phyloP scores from a whole-genome alignment of 805 yeast genomes.

The Teunomyces kruisii region DNA sequence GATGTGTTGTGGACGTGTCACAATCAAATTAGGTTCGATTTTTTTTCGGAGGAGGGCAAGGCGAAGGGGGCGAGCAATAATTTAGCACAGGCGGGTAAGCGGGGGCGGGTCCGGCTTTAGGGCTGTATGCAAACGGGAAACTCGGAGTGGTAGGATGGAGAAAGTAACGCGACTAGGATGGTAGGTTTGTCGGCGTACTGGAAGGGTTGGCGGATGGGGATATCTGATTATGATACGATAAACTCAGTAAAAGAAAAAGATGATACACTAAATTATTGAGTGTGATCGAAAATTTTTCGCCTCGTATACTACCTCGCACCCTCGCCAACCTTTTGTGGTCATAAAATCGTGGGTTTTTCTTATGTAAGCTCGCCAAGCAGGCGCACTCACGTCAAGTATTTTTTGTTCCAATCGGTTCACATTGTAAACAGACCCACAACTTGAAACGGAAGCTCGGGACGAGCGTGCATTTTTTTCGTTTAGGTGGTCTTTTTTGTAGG shows the following conservation, averaged over 20 bases:
- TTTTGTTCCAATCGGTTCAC: constrained; percentile 1
- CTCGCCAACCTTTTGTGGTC: not conserved
- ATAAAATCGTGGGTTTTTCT: not conserved
- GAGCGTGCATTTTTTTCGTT: not conserved
- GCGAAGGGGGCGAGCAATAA: constrained; percentile 5
- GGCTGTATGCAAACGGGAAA: not conserved
- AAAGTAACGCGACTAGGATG: not conserved
- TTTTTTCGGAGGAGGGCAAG: constrained; percentile 3
- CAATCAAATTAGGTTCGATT: not conserved
- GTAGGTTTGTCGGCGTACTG: not conserved
- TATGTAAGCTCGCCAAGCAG: not conserved
- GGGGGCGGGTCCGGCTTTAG: constrained; percentile 2
- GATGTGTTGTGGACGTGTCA: constrained; percentile 5
- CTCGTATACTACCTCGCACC: not conserved
- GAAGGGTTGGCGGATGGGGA: not conserved
- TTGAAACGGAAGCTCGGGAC: not conserved
- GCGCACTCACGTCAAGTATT: not conserved
- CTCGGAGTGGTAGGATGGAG: not conserved
- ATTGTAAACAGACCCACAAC: not conserved
- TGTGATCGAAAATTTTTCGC: constrained; percentile 1
- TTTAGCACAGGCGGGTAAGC: constrained; percentile 5
- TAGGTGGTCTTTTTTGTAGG: too few species aligned
- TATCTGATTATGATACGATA: constrained; percentile 1
- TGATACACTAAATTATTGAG: not conserved
- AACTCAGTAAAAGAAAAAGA: not conserved